Percentiles rank a stretch among this genome's conserved stretches.
Evolutionary conservation across 2,329 filamentous ascomycete species (phyloP).

Genomic region (Aphanocladium album): DNA sequence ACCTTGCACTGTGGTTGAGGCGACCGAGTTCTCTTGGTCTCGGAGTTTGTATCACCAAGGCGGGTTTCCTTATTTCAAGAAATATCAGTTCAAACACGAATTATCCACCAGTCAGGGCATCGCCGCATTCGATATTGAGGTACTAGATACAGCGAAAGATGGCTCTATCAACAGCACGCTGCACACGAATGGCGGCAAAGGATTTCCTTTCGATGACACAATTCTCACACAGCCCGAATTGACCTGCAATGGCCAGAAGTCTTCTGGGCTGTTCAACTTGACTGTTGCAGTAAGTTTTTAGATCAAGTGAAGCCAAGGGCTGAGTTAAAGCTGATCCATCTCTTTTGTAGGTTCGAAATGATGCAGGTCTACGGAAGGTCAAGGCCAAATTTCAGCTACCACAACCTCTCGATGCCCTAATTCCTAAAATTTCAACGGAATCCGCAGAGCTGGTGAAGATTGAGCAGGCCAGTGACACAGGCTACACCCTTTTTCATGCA

Average conservation of each 20-base stretch:
- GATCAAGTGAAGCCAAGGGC: too few species aligned
- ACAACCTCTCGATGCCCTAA: neutral
- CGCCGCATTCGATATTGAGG: constrained; percentile 14
- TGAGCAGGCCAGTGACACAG: neutral
- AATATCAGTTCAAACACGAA: constrained; percentile 6
- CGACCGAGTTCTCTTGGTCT: neutral
- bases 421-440: constrained; percentile 5
- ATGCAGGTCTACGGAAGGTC: neutral
- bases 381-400: neutral
- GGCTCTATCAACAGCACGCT: constrained; percentile 9
- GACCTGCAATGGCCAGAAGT: constrained; percentile 3
- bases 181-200: constrained; percentile 13
- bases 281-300: neutral
- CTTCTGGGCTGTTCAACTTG: constrained; percentile 1
- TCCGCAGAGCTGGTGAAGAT: constrained; percentile 6
- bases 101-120: constrained; percentile 8
- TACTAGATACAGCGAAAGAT: constrained; percentile 11
- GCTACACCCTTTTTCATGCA: constrained; percentile 13
- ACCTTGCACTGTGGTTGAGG: constrained; percentile 3
- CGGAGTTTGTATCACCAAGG: constrained; percentile 6
- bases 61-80: constrained; percentile 12
- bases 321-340: neutral
- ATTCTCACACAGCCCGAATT: constrained; percentile 8
- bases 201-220: constrained; percentile 14
- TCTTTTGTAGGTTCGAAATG: neutral